Evolutionary conservation across 345 rosid species (phyloP).

Genomic region (Sonneratia caseolaris): DNA sequence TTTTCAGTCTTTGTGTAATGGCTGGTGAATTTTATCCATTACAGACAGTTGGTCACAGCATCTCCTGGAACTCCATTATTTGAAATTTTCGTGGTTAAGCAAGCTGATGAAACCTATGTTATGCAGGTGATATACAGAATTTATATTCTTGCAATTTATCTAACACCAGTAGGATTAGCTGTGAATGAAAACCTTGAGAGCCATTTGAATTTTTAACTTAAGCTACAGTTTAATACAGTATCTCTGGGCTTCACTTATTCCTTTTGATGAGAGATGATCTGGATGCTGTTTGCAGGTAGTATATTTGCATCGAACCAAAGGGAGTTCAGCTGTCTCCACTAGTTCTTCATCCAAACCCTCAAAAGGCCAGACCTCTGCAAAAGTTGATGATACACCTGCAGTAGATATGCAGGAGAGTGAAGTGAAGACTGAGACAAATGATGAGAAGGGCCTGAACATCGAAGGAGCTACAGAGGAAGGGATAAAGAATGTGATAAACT

Average conservation of each 20-base stretch:
- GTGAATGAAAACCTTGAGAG: not conserved
- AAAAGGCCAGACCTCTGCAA: slow-evolving; percentile 29
- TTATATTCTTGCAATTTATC: not conserved
- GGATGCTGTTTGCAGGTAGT: slow-evolving; percentile 44
- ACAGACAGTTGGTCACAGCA: slow-evolving; percentile 75
- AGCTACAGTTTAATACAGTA: not conserved
- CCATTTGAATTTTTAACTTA: not conserved
- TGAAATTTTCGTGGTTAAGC: slow-evolving; percentile 85
- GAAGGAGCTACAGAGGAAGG: slow-evolving; percentile 88
- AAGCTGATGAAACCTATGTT: slow-evolving; percentile 44
- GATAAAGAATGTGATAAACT: slow-evolving; percentile 80
- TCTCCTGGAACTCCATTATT: slow-evolving; percentile 86
- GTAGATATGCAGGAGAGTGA: slow-evolving; percentile 54
- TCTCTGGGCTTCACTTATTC: not conserved
- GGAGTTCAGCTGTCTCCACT: slow-evolving; percentile 28
- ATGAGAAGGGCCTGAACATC: slow-evolving; percentile 51
- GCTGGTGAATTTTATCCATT: slow-evolving; percentile 19
- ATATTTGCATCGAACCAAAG: slow-evolving; percentile 53
- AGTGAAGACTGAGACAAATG: slow-evolving; percentile 45
- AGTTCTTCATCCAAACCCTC: slow-evolving; percentile 36
- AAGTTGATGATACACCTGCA: slow-evolving; percentile 37
- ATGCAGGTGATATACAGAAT: slow-evolving; percentile 52
- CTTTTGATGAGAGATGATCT: not conserved
- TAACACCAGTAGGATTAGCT: not conserved
- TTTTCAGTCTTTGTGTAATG: slow-evolving; percentile 8